Base-by-base conservation (phyloP, 2,329 filamentous ascomycete species). In the Atkinsonella hypoxylon region DNA sequence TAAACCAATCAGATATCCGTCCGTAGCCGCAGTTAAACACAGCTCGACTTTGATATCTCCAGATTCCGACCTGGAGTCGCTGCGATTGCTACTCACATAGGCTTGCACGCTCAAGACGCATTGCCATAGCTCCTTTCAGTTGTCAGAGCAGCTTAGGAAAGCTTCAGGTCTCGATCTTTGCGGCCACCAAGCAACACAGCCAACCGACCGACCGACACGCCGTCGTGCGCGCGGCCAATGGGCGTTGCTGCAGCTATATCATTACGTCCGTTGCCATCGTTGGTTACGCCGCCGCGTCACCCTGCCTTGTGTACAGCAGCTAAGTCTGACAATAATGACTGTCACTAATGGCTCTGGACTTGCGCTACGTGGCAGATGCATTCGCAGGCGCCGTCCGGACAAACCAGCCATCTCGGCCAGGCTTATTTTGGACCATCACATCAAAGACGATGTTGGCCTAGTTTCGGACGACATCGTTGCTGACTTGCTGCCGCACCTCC, bases 401-500 rank as follows among this genome's bases (percentile, higher is more conserved):
- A 89, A 87, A 65, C 77, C 85, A 8, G 78, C 90, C 42, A 76
- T 95, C 52, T 78, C 87, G 52, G 90, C 89, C 51, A 82, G 86
- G 52, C 75, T 97, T 47, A 78, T 94, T 38, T 79, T 96, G 51
- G 89, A 95, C 67, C 86, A 89, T 63, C 84, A 86, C 65, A 76
- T 95, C 60, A 87, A 85, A 68, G 88, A 87, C 49, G 88, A 95
- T 63, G 77, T 90, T 54, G 93, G 89, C 55, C 79, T 93, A 56
- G 69, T 97, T 49, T 95, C 91, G 12, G 84, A 89, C 60, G 89
- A 95, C 66, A 75, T 98, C 48, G 89, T 90, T 61, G 74, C 77
- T 45, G 86, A 94, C 62, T 76, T 97, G 48, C 89, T 94, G 69
- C 82, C 87, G 55, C 71, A 80, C 59, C 61, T 77, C 58, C 67